Conservation (phyloP, 1,284 basidiomycete species). For the Moniliophthora roreri region DNA sequence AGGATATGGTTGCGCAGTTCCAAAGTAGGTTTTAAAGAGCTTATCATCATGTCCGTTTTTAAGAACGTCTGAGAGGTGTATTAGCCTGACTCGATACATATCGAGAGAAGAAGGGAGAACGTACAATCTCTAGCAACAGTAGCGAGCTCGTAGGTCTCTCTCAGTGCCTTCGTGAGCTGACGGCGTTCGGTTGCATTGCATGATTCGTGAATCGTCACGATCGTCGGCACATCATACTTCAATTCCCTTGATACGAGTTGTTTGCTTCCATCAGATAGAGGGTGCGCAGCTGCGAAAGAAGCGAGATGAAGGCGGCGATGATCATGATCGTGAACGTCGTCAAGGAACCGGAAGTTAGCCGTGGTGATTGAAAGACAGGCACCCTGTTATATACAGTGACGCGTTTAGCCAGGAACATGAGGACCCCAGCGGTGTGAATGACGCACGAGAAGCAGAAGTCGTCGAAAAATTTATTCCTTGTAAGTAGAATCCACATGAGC, state of each 20-base stretch:
- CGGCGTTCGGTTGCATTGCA: slow-evolving; percentile 10
- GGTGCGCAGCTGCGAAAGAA: no score
- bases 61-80: slow-evolving; percentile 1
- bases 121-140: slow-evolving; percentile 7
- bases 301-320: no score
- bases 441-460: no score
- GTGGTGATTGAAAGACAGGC: no score
- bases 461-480: no score
- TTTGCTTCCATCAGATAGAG: no score
- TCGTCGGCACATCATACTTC: slow-evolving; percentile 1
- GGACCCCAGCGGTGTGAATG: no score
- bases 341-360: no score
- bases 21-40: slow-evolving; percentile 10
- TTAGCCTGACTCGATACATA: background rate
- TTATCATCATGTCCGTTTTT: slow-evolving; percentile 2
- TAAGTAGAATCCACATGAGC: no score
- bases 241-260: slow-evolving; percentile 2
- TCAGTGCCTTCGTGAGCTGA: slow-evolving; percentile 8
- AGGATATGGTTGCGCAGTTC: slow-evolving; percentile 5
- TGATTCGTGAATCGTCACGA: slow-evolving; percentile 11
- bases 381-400: no score
- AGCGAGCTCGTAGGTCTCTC: slow-evolving; percentile 8
- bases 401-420: no score
- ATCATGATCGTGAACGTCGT: no score
- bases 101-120: background rate